Evolutionary conservation across 495 filamentous ascomycete species (phyloP), one percentile per base, ranked within the genome.

Genomic region (Podospora tetraspora): DNA sequence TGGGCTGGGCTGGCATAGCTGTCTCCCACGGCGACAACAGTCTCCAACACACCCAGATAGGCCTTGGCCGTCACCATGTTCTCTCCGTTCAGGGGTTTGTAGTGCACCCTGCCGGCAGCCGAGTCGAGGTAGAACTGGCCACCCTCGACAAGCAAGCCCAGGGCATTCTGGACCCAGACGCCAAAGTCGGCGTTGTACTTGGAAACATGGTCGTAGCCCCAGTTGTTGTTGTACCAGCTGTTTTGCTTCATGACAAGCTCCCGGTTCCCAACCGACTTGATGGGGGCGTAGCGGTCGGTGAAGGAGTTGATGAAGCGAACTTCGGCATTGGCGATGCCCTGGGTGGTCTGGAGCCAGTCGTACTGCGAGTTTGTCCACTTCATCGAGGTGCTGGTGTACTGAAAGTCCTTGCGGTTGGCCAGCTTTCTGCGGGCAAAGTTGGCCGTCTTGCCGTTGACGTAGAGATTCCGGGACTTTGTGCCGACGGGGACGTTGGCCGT

Each of bases 301-400:
- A 67, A 67, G 29, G 66, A 67, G 66, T 57, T 67, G 58, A 67
- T 67, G n/a, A 25, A 67, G 27, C 66, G 66, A 22, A 67, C 52
- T 19, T 67, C 66, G 66, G 66, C 66, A 4, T 57, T 32, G 30
- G 24, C 30, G 24, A 67, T 67, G 8, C 66, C 66, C 19, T 27
- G 25, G 24, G 32, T 27, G 8, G 27, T 61, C 19, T 21, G 10
- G 32, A 67, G 22, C 66, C 66, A 67, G 66, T 67, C 66, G 13
- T 37, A 23, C n/a, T 21, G 58, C 23, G 58, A 61, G 59, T 62
- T 67, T 30, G 58, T 56, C 66, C 59, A 67, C 23, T 37, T 67
- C 27, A 67, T 43, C 34, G 29, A 37, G 10, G 66, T 43, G 59
- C 3, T 67, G 27, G 66, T 67, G 59, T 67, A 67, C 29, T 24